phyloP scores from a whole-genome alignment of 805 yeast species.

The Nakazawaea anatomiae region DNA sequence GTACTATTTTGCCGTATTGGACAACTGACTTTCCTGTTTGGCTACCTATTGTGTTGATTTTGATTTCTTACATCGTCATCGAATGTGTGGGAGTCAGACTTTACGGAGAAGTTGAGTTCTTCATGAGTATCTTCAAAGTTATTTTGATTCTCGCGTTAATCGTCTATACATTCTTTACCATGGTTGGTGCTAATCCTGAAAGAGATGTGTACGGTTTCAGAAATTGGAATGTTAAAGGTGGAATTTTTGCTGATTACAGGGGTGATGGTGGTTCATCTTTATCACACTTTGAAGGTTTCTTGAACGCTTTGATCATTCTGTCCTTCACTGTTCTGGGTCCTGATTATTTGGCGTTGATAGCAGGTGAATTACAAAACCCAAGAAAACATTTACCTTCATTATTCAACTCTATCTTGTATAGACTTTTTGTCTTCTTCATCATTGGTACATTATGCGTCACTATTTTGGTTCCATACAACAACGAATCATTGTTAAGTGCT shows the following conservation, averaged over 20 bases:
- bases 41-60: slow-evolving; percentile 56
- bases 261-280: slow-evolving; percentile 36
- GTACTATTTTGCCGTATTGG: slow-evolving; percentile 72
- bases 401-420: slow-evolving; percentile 36
- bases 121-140: slow-evolving; percentile 32
- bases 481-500: slow-evolving; percentile 29
- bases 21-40: slow-evolving; percentile 65
- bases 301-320: slow-evolving; percentile 54
- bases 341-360: slow-evolving; percentile 39
- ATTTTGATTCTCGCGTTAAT: slow-evolving; percentile 32
- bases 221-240: slow-evolving; percentile 40
- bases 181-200: slow-evolving; percentile 78
- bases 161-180: slow-evolving; percentile 43
- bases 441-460: slow-evolving; percentile 46
- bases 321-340: slow-evolving; percentile 68
- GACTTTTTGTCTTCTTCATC: slow-evolving; percentile 37
- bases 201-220: slow-evolving; percentile 60
- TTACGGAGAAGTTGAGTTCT: slow-evolving; percentile 46
- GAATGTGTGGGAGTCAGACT: slow-evolving; percentile 62
- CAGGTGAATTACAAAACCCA: slow-evolving; percentile 41
- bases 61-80: slow-evolving; percentile 52
- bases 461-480: slow-evolving; percentile 35
- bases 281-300: slow-evolving; percentile 62
- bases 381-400: slow-evolving; percentile 39
- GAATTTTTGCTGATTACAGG: slow-evolving; percentile 29